A percentile compares a stretch with the other conserved stretches of the same genome.
Evolutionary conservation across 2,329 filamentous ascomycete species (phyloP).

Genomic region (Xylariaceae sp.): DNA sequence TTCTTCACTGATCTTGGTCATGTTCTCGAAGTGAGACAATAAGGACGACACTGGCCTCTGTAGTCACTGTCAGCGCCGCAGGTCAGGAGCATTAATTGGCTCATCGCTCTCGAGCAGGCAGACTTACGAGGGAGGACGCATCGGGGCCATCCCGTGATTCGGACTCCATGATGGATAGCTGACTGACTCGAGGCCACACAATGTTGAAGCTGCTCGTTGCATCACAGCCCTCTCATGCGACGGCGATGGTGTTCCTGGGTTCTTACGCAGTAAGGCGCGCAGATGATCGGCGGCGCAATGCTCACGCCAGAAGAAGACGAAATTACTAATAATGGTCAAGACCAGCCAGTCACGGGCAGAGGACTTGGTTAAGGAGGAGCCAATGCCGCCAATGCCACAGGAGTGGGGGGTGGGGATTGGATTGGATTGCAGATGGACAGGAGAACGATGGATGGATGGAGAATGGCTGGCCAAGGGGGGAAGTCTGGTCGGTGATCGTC

Average conservation of each 20-base stretch:
- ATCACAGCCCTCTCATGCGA: constrained; percentile 22
- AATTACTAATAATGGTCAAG: background rate
- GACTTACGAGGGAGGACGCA: constrained; percentile 67
- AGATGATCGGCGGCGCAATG: background rate
- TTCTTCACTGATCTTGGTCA: constrained; percentile 47
- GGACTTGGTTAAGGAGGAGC: background rate
- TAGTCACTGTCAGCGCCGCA: constrained; percentile 24
- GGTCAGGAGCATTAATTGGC: constrained; percentile 10
- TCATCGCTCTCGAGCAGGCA: background rate
- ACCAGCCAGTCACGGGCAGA: background rate
- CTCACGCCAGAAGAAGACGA: background rate
- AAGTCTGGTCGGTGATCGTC: constrained; percentile 5
- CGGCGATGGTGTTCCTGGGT: constrained; percentile 6
- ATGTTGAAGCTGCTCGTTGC: constrained; percentile 20
- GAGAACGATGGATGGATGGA: background rate
- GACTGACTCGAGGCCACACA: constrained; percentile 25
- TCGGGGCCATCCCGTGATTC: constrained; percentile 57
- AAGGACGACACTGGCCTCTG: constrained; percentile 79
- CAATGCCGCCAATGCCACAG: background rate
- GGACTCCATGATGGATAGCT: constrained; percentile 39
- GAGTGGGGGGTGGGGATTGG: background rate
- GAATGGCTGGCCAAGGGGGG: background rate
- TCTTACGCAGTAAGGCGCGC: constrained; percentile 14
- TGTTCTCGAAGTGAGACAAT: constrained; percentile 74
- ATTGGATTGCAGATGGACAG: background rate